Percentiles rank a stretch among this genome's conserved stretches.
Conservation (phyloP, 2,329 filamentous ascomycete species). For the Elsinoe ampelina region DNA sequence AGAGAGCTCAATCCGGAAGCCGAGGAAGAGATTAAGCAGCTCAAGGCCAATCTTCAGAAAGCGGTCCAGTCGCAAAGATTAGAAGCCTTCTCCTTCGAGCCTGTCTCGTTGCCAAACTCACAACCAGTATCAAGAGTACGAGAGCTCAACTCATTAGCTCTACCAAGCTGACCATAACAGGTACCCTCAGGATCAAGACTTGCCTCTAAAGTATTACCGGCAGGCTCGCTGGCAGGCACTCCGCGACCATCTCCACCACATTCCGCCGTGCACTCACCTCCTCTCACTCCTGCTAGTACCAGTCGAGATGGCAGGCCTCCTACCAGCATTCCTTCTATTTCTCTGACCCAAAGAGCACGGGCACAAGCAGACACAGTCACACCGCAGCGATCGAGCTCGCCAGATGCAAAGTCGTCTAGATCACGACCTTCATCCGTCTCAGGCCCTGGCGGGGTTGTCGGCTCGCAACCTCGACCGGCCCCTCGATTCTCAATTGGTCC, state of each 20-base stretch:
- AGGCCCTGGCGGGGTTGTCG: slow-evolving; percentile 34
- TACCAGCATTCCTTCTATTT: slow-evolving; percentile 16
- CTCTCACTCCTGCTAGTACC: slow-evolving; percentile 77
- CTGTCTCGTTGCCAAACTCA: slow-evolving; percentile 80
- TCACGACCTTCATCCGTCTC: slow-evolving; percentile 35
- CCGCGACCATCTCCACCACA: slow-evolving; percentile 58
- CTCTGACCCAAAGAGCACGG: slow-evolving; percentile 21
- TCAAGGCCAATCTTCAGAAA: slow-evolving; percentile 64
- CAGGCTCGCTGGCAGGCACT: slow-evolving; percentile 42
- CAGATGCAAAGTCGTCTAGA: slow-evolving; percentile 31
- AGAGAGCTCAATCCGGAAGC: slow-evolving; percentile 32
- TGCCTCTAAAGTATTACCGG: slow-evolving; percentile 27
- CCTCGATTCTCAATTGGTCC: slow-evolving; percentile 50
- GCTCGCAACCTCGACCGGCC: slow-evolving; percentile 39
- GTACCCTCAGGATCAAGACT: slow-evolving; percentile 40
- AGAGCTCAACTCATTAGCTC: slow-evolving; percentile 23
- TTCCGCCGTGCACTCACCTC: slow-evolving; percentile 73
- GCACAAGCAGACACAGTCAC: slow-evolving; percentile 50
- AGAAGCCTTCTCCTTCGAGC: slow-evolving; percentile 81
- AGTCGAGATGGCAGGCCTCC: slow-evolving; percentile 42
- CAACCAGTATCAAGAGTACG: slow-evolving; percentile 74
- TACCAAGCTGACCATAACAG: slow-evolving; percentile 26
- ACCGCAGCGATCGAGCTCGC: slow-evolving; percentile 44
- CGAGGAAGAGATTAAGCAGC: slow-evolving; percentile 56
- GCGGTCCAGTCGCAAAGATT: slow-evolving; percentile 74